Conservation (phyloP, 768 basidiomycete species). For the Amanita pseudoporphyria region DNA sequence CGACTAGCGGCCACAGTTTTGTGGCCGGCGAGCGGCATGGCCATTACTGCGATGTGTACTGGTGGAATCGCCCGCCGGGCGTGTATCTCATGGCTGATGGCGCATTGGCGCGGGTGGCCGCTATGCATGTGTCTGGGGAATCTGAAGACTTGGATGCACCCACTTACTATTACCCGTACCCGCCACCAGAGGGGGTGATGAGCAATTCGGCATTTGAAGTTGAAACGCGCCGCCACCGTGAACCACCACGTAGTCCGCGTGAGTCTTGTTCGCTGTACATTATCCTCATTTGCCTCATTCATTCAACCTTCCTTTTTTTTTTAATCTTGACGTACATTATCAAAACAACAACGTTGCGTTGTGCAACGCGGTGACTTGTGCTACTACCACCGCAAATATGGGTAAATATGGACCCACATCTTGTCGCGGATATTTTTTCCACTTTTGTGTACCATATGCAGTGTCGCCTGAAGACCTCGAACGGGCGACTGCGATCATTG, state of each 20-base stretch:
- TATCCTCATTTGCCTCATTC: not conserved
- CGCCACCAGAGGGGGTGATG: not conserved
- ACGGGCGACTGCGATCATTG: not conserved
- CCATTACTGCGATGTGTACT: too few species aligned
- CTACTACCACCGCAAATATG: not conserved
- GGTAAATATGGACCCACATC: too few species aligned
- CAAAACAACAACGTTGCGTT: too few species aligned
- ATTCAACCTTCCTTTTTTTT: not conserved
- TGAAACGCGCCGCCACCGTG: not conserved
- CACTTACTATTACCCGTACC: not conserved
- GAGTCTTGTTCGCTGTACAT: not conserved
- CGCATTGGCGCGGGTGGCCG: not conserved
- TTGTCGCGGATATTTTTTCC: too few species aligned
- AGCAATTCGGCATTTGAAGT: not conserved
- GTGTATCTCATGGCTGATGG: not conserved
- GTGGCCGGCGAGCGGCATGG: not conserved
- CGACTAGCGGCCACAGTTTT: not conserved
- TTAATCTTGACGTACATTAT: too few species aligned
- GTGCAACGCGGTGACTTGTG: too few species aligned
- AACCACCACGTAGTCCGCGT: not conserved
- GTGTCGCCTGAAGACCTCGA: slow-evolving; percentile 2
- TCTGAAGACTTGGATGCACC: too few species aligned
- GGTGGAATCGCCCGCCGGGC: too few species aligned
- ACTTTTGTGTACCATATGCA: too few species aligned
- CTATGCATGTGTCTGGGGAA: too few species aligned